Evolutionary conservation across 345 rosid genomes (phyloP), one percentile per base, ranked within the genome.

Genomic region (Excoecaria agallocha): DNA sequence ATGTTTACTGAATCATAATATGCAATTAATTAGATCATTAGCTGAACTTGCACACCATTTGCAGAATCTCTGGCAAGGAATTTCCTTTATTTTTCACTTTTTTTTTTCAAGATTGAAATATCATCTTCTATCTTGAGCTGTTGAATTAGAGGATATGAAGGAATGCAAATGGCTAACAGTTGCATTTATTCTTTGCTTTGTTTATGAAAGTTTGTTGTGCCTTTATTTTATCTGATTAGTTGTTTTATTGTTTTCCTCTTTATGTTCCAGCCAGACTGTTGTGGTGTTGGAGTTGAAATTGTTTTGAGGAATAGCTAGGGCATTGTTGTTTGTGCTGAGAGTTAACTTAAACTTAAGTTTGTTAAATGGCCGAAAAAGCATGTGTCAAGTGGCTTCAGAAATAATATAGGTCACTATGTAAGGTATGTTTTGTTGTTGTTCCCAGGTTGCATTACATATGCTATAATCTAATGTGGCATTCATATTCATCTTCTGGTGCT

Each of bases 401-500:
- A 90, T 98, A 95, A 81, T 95, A 85, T 76, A 91, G 98, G 85
- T 89, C 97, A 45, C 96, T 95, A 45, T 93, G 97, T 83, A 95
- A 93, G 83, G 99, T 95, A 84, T 61, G 83, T n/a, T 67, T 17
- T 43, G 11, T 2, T 37, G 5, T 48, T 52, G n/a, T 22, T 8
- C 1, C 35, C 15, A 60, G 24, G 17, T 38, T 75, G 11, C 38
- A 20, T n/a, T 75, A 5, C 46, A 48, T 51, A 30, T 48, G 59
- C 60, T 79, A 13, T 41, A 8, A 39, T 64, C 72, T 57, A 39
- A 71, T 8, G 12, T 66, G 17, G 11, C 48, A 51, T 73, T 13
- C 51, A 51, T 24, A 73, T 63, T n/a, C 15, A 1, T 54, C 6
- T 6, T 43, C 30, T 30, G 30, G 51, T n/a, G 35, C 56, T n/a